Base-by-base conservation (phyloP, 2,329 filamentous ascomycete genomes). In the Colletotrichum neosansevieriae region DNA sequence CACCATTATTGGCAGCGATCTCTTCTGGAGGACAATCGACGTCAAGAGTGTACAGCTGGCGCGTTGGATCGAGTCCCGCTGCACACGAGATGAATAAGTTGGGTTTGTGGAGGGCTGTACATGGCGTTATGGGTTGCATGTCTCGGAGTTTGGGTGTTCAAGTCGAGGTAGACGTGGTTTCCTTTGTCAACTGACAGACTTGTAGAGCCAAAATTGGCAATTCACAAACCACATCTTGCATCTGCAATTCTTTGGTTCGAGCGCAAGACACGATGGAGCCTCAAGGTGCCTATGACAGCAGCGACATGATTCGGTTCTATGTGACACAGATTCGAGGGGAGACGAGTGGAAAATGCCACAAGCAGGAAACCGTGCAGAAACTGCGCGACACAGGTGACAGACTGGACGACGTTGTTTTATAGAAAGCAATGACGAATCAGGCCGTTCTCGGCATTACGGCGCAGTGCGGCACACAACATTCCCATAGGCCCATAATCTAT, bases 1-100 rank as follows among this genome's bases (percentile, higher is more conserved):
- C 2, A 79, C 84, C 0, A 78, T 89, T 6, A 89, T 86, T 82
- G 79, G 82, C 5, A 84, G 85, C 1, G 88, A 90, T 75, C 64
- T 90, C 3, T 89, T 89, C 72, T 89, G 86, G 85, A 81, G 87
- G 32, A 76, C 77, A 1, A 80, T 90, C 6, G 88, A 90, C 80
- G 83, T 73, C 79, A 72, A 67, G 42, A 69, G 69, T 10, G 71
- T 87, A 7, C 81, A 79, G 57, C 81, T 88, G 71, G 82, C 85
- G 3, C 78, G 81, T 49, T 85, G 83, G 80, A 67, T 87, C 29
- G 85, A 85, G 73, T 71, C 50, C 12, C 65, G 63, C n/a, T 72
- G 73, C 47, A 59, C 62, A 19, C 59, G 60, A 44, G 65, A 69
- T 7, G 58, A 58, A 34, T 67, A 67, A 38, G 21, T 38, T 11